Evolutionary conservation across 2,329 filamentous ascomycete genomes (phyloP).

Genomic region (Diaporthe destruens): DNA sequence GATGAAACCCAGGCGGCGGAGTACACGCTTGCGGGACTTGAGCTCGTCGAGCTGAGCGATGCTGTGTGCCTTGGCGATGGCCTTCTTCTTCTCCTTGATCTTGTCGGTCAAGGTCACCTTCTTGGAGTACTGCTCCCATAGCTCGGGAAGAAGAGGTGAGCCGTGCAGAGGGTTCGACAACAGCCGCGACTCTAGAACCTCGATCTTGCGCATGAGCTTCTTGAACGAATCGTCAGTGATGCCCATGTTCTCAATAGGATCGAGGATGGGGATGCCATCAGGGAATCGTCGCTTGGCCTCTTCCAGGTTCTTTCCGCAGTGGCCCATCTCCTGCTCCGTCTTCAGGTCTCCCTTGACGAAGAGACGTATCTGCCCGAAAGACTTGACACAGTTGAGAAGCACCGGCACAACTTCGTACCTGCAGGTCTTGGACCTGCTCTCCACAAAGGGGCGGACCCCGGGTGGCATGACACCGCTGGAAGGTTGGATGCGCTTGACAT

Average conservation of each 20-base stretch:
- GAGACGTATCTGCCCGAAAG: conserved; percentile 85
- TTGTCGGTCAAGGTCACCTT: conserved; percentile 83
- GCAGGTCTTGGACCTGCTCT: conserved; percentile 68
- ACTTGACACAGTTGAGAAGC: conserved; percentile 85
- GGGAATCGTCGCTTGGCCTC: conserved; percentile 91
- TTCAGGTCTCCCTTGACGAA: conserved; percentile 85
- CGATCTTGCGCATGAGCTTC: conserved; percentile 93
- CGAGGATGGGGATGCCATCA: conserved; percentile 88
- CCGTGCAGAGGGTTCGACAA: conserved; percentile 92
- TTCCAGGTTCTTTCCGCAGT: conserved; percentile 76
- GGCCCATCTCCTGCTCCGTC: conserved; percentile 72
- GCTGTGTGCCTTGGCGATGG: conserved; percentile 85
- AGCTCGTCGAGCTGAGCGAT: conserved; percentile 96
- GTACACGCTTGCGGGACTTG: conserved; percentile 93
- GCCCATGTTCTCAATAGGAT: conserved; percentile 96
- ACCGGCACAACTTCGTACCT: conserved; percentile 89
- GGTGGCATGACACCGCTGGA: conserved; percentile 75
- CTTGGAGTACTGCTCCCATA: conserved; percentile 87
- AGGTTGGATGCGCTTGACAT: conserved; percentile 63
- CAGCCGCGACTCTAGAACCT: conserved; percentile 92
- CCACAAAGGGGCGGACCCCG: conserved; percentile 66
- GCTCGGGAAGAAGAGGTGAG: conserved; percentile 82
- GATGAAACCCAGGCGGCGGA: conserved; percentile 94
- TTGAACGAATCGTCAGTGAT: conserved; percentile 95
- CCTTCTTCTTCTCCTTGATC: conserved; percentile 90